Conservation (phyloP, 495 filamentous ascomycete genomes). For the Neurospora sp. region DNA sequence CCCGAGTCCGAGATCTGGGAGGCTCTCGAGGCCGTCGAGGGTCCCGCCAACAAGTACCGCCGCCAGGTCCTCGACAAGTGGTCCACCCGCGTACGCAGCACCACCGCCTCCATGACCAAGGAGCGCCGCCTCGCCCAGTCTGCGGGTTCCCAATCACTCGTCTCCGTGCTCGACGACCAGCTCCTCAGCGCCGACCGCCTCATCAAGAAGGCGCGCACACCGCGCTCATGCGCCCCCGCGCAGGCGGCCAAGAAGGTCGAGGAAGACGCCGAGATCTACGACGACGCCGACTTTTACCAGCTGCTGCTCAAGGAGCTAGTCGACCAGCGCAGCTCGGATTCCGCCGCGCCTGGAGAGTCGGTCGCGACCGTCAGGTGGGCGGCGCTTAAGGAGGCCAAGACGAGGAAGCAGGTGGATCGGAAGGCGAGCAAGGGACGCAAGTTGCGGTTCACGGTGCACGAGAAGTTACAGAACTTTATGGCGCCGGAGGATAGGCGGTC, state of each 20-base stretch:
- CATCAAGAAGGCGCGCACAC: conserved; percentile 52
- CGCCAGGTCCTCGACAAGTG: conserved; percentile 58
- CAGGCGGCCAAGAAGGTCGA: conserved; percentile 46
- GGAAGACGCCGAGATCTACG: conserved; percentile 57
- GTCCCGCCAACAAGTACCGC: conserved; percentile 38
- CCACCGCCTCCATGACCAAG: conserved; percentile 34
- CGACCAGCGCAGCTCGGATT: conserved; percentile 64
- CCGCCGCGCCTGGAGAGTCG: conserved; percentile 32
- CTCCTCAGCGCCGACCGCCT: conserved; percentile 59
- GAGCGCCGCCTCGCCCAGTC: conserved; percentile 39
- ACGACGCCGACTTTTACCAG: conserved; percentile 91
- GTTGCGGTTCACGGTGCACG: conserved; percentile 84
- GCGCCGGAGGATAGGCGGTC: conserved; percentile 69
- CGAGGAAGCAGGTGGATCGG: conserved; percentile 75
- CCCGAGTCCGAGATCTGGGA: conserved; percentile 59
- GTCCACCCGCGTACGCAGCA: conserved; percentile 46
- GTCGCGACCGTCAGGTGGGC: conserved; percentile 43
- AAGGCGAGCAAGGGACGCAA: conserved; percentile 94
- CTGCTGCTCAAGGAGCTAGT: conserved; percentile 84
- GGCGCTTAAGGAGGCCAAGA: conserved; percentile 72
- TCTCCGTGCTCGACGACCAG: conserved; percentile 64
- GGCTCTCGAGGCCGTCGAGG: conserved; percentile 54
- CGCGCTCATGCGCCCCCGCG: conserved; percentile 62
- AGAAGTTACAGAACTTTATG: conserved; percentile 98
- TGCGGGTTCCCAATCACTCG: conserved; percentile 51